Evolutionary conservation across 1,139 yeast genomes (phyloP).

Genomic region (Blastobotrys raffinosifermentans): DNA sequence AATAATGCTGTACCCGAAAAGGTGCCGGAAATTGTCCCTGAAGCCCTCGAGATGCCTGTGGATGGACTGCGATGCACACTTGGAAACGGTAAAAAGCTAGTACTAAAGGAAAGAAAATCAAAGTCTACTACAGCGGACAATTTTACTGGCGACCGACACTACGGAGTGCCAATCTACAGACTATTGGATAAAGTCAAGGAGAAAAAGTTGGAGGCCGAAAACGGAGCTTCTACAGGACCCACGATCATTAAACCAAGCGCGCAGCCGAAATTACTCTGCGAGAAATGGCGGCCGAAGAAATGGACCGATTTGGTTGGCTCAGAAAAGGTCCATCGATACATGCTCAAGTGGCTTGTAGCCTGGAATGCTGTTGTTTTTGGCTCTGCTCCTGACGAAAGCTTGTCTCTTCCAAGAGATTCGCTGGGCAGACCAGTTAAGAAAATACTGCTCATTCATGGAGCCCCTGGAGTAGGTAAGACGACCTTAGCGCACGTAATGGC

Average conservation of each 20-base stretch:
- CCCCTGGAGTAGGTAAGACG: slow-evolving; percentile 96
- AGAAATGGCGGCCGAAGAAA: slow-evolving; percentile 72
- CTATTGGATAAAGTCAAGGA: slow-evolving; percentile 18
- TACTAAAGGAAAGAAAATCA: no score
- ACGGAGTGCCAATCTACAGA: slow-evolving; percentile 29
- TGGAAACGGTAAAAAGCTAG: no score
- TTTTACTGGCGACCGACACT: no score
- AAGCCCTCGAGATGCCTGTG: no score
- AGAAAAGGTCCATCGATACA: slow-evolving; percentile 65
- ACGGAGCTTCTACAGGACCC: neutral
- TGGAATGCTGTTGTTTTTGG: slow-evolving; percentile 73
- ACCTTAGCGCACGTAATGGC: slow-evolving; percentile 83
- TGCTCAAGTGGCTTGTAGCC: slow-evolving; percentile 72
- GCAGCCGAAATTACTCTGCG: slow-evolving; percentile 42
- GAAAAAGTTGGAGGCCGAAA: slow-evolving; percentile 2
- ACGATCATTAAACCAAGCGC: slow-evolving; percentile 1
- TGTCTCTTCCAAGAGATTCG: slow-evolving; percentile 10
- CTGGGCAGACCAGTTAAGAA: slow-evolving; percentile 57
- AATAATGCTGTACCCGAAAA: no score
- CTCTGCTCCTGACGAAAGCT: slow-evolving; percentile 28
- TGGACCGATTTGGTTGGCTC: slow-evolving; percentile 78
- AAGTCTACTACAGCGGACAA: no score
- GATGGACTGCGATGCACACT: no score
- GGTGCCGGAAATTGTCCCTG: no score
- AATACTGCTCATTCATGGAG: slow-evolving; percentile 75